These are phyloP conservation scores for Chaetomiaceae sp. DNA, from an alignment of 2,329 filamentous ascomycete species.

Conservation along the genomic window DNA sequence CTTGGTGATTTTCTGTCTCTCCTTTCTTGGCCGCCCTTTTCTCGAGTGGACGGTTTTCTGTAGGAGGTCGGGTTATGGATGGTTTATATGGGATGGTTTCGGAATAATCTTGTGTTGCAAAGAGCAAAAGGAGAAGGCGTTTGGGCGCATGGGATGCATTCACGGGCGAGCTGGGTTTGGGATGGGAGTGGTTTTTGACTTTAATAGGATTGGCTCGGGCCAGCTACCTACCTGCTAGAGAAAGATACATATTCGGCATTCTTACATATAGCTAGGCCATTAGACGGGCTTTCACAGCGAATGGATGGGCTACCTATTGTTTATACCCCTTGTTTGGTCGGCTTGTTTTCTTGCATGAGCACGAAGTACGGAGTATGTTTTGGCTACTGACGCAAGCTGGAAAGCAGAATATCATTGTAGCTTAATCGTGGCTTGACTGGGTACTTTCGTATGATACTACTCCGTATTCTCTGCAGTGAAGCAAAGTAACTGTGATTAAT, in stretches of 20 bases:
- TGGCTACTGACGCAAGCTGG: too few species aligned
- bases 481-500: too few species aligned
- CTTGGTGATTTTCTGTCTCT: constrained; percentile 44
- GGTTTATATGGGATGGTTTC: too few species aligned
- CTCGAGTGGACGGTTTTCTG: too few species aligned
- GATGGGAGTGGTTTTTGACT: constrained; percentile 6
- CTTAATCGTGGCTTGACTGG: too few species aligned
- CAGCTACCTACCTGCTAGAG: constrained; percentile 5
- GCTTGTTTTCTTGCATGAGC: too few species aligned
- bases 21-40: not conserved
- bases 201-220: constrained; percentile 16
- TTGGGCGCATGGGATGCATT: constrained; percentile 14
- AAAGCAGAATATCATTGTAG: too few species aligned
- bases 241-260: constrained; percentile 2
- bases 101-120: too few species aligned
- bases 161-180: constrained; percentile 1
- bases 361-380: too few species aligned
- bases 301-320: not conserved
- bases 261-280: not conserved
- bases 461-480: too few species aligned
- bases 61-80: not conserved
- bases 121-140: constrained; percentile 5
- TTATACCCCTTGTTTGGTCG: too few species aligned
- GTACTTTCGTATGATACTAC: too few species aligned
- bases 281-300: not conserved